phyloP scores from a whole-genome alignment of 106 monocot species.

The Dioscorea dumetorum region DNA sequence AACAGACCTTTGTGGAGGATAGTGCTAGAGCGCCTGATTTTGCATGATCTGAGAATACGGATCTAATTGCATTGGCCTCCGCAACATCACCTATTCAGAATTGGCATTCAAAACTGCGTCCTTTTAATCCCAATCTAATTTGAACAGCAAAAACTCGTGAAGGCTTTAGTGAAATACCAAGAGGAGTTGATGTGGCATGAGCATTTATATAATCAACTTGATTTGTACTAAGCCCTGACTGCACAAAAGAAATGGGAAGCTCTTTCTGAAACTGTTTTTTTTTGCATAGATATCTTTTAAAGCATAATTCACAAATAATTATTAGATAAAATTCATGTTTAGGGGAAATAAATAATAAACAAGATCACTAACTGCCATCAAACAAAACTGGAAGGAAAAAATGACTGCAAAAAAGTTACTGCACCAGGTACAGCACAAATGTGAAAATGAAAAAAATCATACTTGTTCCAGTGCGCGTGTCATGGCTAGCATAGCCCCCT shows the following conservation, averaged over 20 bases:
- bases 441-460: neutral
- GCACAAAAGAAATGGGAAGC: neutral
- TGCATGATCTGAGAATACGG: constrained; percentile 83
- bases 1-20: constrained; percentile 87
- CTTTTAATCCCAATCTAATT: no score
- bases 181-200: constrained; percentile 96
- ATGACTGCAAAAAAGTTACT: no score
- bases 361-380: no score
- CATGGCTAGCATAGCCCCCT: constrained; percentile 94
- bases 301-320: no score
- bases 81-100: constrained; percentile 66
- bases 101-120: neutral
- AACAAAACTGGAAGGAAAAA: no score
- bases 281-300: no score
- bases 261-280: no score
- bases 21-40: constrained; percentile 67
- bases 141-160: no score
- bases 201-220: constrained; percentile 94
- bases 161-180: constrained; percentile 36
- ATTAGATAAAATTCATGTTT: no score
- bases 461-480: constrained; percentile 77
- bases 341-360: no score
- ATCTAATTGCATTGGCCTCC: constrained; percentile 79
- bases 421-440: neutral
- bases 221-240: constrained; percentile 80